phyloP scores from a whole-genome alignment of 345 rosid species.

The Eutrema japonicum region DNA sequence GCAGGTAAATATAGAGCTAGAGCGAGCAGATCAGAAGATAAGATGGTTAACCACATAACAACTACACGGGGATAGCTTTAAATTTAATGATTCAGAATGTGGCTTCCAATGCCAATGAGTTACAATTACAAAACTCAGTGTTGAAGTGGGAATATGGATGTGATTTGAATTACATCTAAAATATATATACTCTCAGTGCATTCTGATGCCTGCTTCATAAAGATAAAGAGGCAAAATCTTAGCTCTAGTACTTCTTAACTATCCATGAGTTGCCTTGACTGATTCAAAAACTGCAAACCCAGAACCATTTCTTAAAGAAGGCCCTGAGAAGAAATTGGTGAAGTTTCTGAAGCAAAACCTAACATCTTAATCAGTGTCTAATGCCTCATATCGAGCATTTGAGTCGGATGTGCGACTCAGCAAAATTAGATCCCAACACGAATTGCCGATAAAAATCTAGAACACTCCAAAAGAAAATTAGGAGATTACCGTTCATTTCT shows the following conservation, averaged over 20 bases:
- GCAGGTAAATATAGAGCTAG: constrained; percentile 10
- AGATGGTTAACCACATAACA: neutral
- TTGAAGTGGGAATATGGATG: neutral
- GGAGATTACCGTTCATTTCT: constrained; percentile 60
- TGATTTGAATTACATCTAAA: neutral
- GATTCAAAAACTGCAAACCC: neutral
- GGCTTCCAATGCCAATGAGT: too few species aligned
- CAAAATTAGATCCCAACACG: neutral
- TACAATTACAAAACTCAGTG: neutral
- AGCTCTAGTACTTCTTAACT: neutral
- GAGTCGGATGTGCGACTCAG: neutral
- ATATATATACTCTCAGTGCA: constrained; percentile 2
- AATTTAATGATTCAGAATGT: too few species aligned
- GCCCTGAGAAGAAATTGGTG: neutral
- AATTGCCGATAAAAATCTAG: neutral
- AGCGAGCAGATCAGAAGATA: neutral
- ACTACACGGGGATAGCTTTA: too few species aligned
- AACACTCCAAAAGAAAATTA: neutral
- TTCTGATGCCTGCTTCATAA: neutral
- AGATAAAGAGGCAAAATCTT: neutral
- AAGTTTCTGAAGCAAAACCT: constrained; percentile 4
- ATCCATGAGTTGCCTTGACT: constrained; percentile 6
- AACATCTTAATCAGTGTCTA: neutral
- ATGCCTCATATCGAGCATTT: neutral
- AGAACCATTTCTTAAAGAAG: neutral